Evolutionary conservation across 1,284 basidiomycete species (phyloP).

Genomic region (Cryptococcus floricola): DNA sequence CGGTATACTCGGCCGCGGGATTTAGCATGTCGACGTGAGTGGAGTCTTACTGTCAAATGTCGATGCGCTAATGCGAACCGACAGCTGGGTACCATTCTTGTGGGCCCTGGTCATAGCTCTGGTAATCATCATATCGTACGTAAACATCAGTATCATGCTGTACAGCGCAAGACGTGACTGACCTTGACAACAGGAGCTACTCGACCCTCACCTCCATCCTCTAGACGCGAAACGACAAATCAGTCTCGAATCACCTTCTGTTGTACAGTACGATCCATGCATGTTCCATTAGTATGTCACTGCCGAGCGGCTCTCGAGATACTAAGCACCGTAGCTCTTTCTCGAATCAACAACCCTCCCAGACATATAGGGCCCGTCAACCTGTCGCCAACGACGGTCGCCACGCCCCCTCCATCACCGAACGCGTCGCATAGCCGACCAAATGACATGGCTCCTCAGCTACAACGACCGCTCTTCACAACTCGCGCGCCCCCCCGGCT

Average conservation of each 20-base stretch:
- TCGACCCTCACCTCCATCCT: slow-evolving; percentile 43
- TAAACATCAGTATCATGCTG: neutral
- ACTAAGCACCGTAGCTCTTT: too few relatives aligned
- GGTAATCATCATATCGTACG: slow-evolving; percentile 57
- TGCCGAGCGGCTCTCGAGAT: neutral
- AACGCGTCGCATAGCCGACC: too few relatives aligned
- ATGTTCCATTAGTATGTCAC: neutral
- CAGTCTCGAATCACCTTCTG: neutral
- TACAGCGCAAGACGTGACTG: neutral
- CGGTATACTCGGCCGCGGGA: slow-evolving; percentile 62
- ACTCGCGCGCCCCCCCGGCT: too few relatives aligned
- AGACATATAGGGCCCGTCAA: neutral
- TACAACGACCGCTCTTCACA: too few relatives aligned
- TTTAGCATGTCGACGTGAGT: slow-evolving; percentile 77
- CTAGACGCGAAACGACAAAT: slow-evolving; percentile 9
- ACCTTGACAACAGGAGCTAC: slow-evolving; percentile 25
- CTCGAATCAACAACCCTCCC: neutral
- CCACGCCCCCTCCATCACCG: neutral
- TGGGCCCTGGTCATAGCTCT: slow-evolving; percentile 67
- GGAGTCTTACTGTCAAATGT: neutral
- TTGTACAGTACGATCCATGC: neutral
- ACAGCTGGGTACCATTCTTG: slow-evolving; percentile 75
- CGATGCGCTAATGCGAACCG: neutral
- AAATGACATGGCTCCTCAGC: too few relatives aligned
- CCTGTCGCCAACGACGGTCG: neutral